Evolutionary conservation across 805 yeast species (phyloP).

Genomic region (Suhomyces faveliae): DNA sequence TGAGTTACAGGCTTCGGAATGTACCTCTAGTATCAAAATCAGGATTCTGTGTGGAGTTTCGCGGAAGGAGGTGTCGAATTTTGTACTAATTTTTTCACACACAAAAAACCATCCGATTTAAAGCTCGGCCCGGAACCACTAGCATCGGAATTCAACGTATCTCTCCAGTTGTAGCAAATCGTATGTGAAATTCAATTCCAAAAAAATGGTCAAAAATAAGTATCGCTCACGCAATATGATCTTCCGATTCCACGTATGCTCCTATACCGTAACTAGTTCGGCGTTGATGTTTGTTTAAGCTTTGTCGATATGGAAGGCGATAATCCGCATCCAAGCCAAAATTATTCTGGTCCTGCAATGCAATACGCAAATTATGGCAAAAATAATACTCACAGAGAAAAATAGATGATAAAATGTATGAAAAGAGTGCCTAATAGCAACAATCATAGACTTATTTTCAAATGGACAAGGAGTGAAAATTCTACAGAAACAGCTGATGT

Average conservation of each 20-base stretch:
- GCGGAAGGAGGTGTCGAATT: not conserved
- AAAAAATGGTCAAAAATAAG: not conserved
- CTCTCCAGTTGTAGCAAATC: not conserved
- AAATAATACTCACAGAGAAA: not conserved
- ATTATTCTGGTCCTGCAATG: not conserved
- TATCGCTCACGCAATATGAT: not conserved
- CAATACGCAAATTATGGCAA: not conserved
- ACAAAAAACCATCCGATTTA: constrained; percentile 1
- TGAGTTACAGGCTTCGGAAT: not conserved
- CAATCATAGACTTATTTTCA: not conserved
- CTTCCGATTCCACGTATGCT: not conserved
- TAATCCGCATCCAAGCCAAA: not conserved
- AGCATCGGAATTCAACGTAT: not conserved
- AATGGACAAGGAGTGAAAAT: not conserved
- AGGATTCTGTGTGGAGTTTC: not conserved
- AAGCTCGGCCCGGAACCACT: not conserved
- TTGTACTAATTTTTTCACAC: not conserved
- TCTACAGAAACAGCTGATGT: not conserved
- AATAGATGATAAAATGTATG: not conserved
- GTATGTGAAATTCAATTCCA: not conserved
- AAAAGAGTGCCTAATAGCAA: not conserved
- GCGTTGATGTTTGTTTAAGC: not conserved
- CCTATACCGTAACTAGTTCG: not conserved
- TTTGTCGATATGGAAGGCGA: not conserved
- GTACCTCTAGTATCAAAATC: not conserved